Evolutionary conservation across 2,329 filamentous ascomycete species (phyloP).

Genomic region (Aspergillus sojae): DNA sequence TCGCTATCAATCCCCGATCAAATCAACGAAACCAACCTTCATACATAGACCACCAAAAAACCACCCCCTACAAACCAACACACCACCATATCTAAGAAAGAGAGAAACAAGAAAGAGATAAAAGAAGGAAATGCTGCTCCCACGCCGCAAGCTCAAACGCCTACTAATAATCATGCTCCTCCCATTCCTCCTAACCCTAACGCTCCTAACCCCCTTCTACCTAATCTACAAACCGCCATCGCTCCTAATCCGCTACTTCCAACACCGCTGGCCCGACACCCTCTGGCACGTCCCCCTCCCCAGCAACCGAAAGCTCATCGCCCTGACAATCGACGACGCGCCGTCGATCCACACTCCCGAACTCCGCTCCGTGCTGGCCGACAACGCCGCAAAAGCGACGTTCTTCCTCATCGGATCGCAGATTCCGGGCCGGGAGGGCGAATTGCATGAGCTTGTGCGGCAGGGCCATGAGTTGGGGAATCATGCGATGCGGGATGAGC

Average conservation of each 20-base stretch:
- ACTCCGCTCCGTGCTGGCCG: slow-evolving; percentile 69
- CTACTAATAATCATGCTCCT: slow-evolving; percentile 36
- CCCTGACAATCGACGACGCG: slow-evolving; percentile 84
- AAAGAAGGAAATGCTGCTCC: slow-evolving; percentile 14
- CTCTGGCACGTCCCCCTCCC: slow-evolving; percentile 66
- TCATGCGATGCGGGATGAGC: slow-evolving; percentile 87
- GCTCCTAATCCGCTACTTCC: slow-evolving; percentile 71
- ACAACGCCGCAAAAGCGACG: slow-evolving; percentile 71
- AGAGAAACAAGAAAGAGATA: too few relatives aligned
- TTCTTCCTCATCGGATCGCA: slow-evolving; percentile 89
- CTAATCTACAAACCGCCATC: slow-evolving; percentile 78
- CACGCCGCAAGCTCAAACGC: slow-evolving; percentile 22
- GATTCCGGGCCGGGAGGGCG: slow-evolving; percentile 58
- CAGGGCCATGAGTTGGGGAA: slow-evolving; percentile 76
- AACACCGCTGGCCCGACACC: slow-evolving; percentile 73
- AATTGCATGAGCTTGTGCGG: slow-evolving; percentile 61
- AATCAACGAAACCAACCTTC: too few relatives aligned
- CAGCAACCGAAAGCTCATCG: slow-evolving; percentile 66
- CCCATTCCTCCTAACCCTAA: slow-evolving; percentile 36
- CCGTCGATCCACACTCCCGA: slow-evolving; percentile 72
- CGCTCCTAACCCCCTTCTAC: slow-evolving; percentile 57
- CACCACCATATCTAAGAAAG: too few relatives aligned
- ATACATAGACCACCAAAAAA: background rate
- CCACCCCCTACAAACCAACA: too few relatives aligned
- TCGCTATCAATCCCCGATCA: too few relatives aligned